A percentile compares a stretch with the other conserved stretches of the same genome.
Conservation (phyloP, 2,329 filamentous ascomycete genomes). For the Ophiostoma sp. region DNA sequence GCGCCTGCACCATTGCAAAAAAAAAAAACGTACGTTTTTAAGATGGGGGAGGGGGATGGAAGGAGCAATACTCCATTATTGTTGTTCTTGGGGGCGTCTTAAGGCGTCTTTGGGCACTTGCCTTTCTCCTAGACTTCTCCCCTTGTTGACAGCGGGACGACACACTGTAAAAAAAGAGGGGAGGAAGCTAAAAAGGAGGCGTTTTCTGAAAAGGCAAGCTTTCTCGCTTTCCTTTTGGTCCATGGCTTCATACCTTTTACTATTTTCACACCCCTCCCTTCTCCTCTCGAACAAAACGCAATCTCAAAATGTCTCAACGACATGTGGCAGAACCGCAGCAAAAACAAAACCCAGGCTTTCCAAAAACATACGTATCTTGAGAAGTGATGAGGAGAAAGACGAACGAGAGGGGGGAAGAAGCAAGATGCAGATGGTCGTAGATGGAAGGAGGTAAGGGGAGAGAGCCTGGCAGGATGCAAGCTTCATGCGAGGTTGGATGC, state of each 20-base stretch:
- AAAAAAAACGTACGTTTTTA: constrained; percentile 16
- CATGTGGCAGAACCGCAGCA: background rate
- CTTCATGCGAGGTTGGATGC: background rate
- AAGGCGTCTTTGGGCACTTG: background rate
- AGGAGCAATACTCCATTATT: background rate
- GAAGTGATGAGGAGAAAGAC: too few species aligned
- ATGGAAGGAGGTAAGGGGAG: background rate
- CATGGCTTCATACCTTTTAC: too few species aligned
- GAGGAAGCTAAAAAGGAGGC: background rate
- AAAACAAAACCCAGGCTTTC: background rate
- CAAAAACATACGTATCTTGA: background rate
- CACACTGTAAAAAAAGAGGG: background rate
- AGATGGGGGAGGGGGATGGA: background rate
- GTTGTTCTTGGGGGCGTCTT: background rate
- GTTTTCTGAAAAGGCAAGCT: background rate
- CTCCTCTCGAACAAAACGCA: background rate
- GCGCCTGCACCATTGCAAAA: background rate
- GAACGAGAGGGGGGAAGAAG: background rate
- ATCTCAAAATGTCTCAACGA: constrained; percentile 5
- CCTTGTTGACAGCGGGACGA: background rate
- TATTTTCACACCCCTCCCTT: background rate
- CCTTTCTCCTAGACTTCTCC: background rate
- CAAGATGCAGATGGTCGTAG: background rate
- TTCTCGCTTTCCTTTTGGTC: too few species aligned
- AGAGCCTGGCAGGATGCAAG: background rate